Percentiles rank a stretch among this genome's conserved stretches.
phyloP scores from a whole-genome alignment of 306 rosid species.

The Vigna reflexopilosa region DNA sequence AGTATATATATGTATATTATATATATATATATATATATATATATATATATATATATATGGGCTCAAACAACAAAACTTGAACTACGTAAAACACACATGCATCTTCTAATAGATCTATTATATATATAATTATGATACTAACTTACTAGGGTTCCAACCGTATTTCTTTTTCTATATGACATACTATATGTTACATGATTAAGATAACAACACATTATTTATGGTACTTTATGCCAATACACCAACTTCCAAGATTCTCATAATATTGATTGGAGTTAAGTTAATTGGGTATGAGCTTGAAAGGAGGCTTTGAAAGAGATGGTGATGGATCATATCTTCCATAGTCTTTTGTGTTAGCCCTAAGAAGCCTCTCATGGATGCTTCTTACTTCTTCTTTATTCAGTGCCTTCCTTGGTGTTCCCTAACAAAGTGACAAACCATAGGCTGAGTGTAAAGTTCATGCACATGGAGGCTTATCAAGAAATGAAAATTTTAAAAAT shows the following conservation, averaged over 20 bases:
- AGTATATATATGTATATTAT: too few species aligned
- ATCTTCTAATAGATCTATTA: neutral
- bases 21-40: too few species aligned
- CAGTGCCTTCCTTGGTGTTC: constrained; percentile 28
- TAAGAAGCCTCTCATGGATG: constrained; percentile 84
- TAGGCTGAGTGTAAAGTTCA: too few species aligned
- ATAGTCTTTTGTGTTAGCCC: constrained; percentile 76
- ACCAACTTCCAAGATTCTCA: constrained; percentile 25
- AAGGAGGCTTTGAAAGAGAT: constrained; percentile 88
- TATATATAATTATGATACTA: constrained; percentile 23
- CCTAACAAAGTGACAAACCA: constrained; percentile 34
- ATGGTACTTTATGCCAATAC: constrained; percentile 19
- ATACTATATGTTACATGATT: constrained; percentile 43
- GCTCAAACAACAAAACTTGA: constrained; percentile 2
- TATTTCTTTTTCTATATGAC: constrained; percentile 25
- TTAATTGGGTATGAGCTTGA: constrained; percentile 92
- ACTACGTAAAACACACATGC: constrained; percentile 13
- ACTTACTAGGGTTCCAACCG: constrained; percentile 21
- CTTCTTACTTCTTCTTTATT: constrained; percentile 46
- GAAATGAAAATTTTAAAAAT: too few species aligned
- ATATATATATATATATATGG: neutral
- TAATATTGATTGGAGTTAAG: neutral
- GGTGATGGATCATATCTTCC: constrained; percentile 95
- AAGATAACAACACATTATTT: constrained; percentile 43
- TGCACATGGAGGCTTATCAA: too few species aligned